These are phyloP conservation scores for Discostella stelligeroides DNA, from an alignment of 108 stramenopile genomes.

Conservation along the genomic window DNA sequence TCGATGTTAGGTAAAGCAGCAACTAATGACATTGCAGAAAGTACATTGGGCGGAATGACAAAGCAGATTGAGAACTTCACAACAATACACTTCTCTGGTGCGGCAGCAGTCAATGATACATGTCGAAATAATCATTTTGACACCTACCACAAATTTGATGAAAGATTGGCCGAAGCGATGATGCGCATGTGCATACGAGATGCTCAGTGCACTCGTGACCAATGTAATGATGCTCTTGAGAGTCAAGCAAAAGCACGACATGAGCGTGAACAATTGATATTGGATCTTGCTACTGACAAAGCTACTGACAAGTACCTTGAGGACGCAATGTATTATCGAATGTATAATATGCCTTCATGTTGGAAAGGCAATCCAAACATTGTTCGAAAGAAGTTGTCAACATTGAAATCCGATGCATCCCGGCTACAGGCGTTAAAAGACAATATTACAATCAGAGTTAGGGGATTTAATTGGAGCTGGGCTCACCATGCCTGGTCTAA, in stretches of 20 bases:
- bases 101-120: conserved; percentile 14
- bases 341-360: conserved; percentile 14
- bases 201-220: conserved; percentile 6
- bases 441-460: conserved; percentile 30
- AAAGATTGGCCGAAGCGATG: neutral
- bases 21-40: conserved; percentile 33
- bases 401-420: conserved; percentile 7
- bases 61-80: conserved; percentile 6
- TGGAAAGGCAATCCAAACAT: conserved; percentile 16
- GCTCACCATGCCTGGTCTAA: conserved; percentile 6
- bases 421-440: conserved; percentile 24
- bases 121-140: conserved; percentile 7
- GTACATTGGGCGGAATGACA: conserved; percentile 22
- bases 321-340: conserved; percentile 14
- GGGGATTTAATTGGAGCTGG: conserved; percentile 29
- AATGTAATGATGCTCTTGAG: conserved; percentile 6
- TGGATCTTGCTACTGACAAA: neutral
- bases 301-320: conserved; percentile 17
- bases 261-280: conserved; percentile 9
- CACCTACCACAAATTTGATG: neutral
- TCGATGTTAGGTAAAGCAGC: conserved; percentile 13
- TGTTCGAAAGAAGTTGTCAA: conserved; percentile 21
- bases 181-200: conserved; percentile 6
- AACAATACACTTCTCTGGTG: conserved; percentile 3
- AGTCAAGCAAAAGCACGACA: neutral